These are phyloP conservation scores for Schizophyllum amplum DNA, from an alignment of 1,284 basidiomycete genomes.

Conservation along the genomic window DNA sequence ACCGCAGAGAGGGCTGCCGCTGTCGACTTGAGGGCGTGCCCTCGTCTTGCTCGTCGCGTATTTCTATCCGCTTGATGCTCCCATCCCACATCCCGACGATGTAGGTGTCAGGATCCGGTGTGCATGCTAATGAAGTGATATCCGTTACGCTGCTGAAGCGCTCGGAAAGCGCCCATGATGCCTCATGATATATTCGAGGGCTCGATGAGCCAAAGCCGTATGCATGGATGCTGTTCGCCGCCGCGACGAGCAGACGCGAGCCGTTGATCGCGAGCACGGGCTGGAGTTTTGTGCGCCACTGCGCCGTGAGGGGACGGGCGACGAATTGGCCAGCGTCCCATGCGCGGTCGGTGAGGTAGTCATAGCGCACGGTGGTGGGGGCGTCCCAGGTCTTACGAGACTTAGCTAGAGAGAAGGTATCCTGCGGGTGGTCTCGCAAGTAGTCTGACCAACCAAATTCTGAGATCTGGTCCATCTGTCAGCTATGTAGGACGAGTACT, in stretches of 20 bases:
- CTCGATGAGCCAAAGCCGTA: conserved; percentile 38
- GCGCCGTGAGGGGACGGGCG: conserved; percentile 58
- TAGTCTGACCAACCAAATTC: conserved; percentile 54
- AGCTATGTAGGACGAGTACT: conserved; percentile 2
- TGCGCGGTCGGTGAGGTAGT: conserved; percentile 42
- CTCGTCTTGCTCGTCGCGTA: conserved; percentile 19
- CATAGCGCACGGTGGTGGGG: conserved; percentile 39
- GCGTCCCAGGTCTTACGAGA: conserved; percentile 40
- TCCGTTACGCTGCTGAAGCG: conserved; percentile 21
- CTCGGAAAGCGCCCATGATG: conserved; percentile 22
- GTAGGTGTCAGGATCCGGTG: conserved; percentile 44
- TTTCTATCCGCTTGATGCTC: conserved; percentile 37
- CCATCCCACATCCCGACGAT: conserved; percentile 59
- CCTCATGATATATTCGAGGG: conserved; percentile 31
- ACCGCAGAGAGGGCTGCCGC: conserved; percentile 18
- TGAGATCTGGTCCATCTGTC: conserved; percentile 36
- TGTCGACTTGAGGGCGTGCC: conserved; percentile 8
- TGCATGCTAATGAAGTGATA: conserved; percentile 44
- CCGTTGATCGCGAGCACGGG: conserved; percentile 51
- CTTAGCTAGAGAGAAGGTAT: conserved; percentile 42
- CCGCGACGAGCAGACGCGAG: conserved; percentile 53
- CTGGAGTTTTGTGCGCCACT: conserved; percentile 52
- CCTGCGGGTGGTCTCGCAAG: conserved; percentile 39
- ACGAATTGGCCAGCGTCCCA: conserved; percentile 50
- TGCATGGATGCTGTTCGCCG: conserved; percentile 49